Conservation (phyloP, 2,329 filamentous ascomycete species). For the Myriosclerotinia duriaeana region DNA sequence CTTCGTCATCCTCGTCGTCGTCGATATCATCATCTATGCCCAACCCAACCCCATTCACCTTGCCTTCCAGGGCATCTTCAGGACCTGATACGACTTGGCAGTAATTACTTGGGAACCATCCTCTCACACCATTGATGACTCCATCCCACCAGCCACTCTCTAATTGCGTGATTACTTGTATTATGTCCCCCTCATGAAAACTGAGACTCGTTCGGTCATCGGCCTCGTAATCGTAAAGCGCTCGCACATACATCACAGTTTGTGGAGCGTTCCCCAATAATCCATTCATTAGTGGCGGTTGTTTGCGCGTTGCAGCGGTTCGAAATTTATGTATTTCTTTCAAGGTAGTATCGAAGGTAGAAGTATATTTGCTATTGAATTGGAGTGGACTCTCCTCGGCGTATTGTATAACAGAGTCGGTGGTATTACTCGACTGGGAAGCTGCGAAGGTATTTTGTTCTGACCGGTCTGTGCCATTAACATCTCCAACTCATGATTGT, state of each 20-base stretch:
- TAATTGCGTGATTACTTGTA: constrained; percentile 96
- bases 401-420: constrained; percentile 26
- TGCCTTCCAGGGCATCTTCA: constrained; percentile 67
- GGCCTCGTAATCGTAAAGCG: constrained; percentile 96
- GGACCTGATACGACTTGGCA: constrained; percentile 80
- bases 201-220: constrained; percentile 96
- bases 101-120: constrained; percentile 99
- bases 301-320: constrained; percentile 34
- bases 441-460: constrained; percentile 20
- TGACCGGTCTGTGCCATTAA: constrained; percentile 25
- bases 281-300: constrained; percentile 55
- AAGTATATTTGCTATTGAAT: constrained; percentile 27
- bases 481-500: constrained; percentile 26
- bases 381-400: constrained; percentile 24
- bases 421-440: constrained; percentile 24
- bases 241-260: constrained; percentile 84
- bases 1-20: constrained; percentile 65
- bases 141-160: constrained; percentile 99
- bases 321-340: constrained; percentile 27
- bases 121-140: constrained; percentile 91
- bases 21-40: constrained; percentile 59
- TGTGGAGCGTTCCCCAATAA: constrained; percentile 58
- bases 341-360: constrained; percentile 26
- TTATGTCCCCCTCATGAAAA: constrained; percentile 95
- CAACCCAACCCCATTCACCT: constrained; percentile 52